Conservation (phyloP, 148 eudicot species). For the Rhododendron kiyosumense region DNA sequence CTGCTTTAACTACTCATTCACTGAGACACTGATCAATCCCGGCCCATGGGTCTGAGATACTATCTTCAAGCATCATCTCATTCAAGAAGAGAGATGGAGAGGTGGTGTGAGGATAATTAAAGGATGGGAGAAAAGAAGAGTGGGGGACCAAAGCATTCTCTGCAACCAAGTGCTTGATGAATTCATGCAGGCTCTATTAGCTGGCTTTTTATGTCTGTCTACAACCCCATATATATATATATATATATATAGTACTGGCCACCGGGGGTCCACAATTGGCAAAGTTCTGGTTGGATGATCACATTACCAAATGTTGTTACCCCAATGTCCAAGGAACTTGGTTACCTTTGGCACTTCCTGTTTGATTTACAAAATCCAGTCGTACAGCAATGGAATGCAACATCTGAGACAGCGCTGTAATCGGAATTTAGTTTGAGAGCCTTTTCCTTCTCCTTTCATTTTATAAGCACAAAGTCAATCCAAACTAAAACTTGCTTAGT, state of each 20-base stretch:
- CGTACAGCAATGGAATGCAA: background rate
- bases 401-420: background rate
- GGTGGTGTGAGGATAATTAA: background rate
- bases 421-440: too few relatives aligned
- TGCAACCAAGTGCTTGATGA: background rate
- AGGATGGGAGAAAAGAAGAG: background rate
- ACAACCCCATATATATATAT: too few relatives aligned
- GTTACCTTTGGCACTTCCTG: background rate
- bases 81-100: background rate
- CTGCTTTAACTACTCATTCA: background rate
- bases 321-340: background rate
- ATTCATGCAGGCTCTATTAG: slow-evolving; percentile 11
- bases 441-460: too few relatives aligned
- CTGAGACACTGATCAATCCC: slow-evolving; percentile 10
- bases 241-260: too few relatives aligned
- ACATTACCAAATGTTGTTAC: background rate
- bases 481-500: too few relatives aligned
- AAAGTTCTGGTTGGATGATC: too few relatives aligned
- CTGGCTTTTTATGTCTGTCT: slow-evolving; percentile 13
- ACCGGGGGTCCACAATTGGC: background rate
- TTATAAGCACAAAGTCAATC: too few relatives aligned
- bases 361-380: too few relatives aligned
- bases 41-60: slow-evolving; percentile 9
- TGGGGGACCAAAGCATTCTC: slow-evolving; percentile 21
- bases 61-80: background rate